Percentiles rank a stretch among this genome's conserved stretches.
Conservation (phyloP, 1,139 yeast species). For the Lodderomyces pseudojiufengensis region DNA sequence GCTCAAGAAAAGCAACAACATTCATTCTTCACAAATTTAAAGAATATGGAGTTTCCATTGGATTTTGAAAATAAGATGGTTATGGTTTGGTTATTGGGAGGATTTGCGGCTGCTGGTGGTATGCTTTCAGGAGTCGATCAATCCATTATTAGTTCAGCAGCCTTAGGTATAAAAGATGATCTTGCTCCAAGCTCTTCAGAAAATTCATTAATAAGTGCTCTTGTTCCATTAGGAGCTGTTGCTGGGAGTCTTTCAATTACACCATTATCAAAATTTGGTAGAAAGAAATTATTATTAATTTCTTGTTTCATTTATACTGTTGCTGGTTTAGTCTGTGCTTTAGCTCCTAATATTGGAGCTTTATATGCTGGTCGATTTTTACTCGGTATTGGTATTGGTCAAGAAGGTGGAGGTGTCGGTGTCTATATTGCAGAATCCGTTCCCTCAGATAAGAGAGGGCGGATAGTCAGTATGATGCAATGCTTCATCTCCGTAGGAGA, state of each 20-base stretch:
- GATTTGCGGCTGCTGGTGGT: conserved; percentile 57
- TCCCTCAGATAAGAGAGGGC: conserved; percentile 56
- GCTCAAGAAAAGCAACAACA: conserved; percentile 16
- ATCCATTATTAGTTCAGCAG: conserved; percentile 57
- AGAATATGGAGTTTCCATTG: conserved; percentile 22
- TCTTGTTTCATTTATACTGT: conserved; percentile 56
- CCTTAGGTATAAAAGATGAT: conserved; percentile 43
- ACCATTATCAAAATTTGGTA: conserved; percentile 48
- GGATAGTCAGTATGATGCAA: conserved; percentile 54
- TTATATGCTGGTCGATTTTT: conserved; percentile 56
- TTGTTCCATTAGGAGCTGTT: conserved; percentile 62
- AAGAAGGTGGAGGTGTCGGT: conserved; percentile 60
- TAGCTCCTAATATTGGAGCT: conserved; percentile 17
- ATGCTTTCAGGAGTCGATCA: conserved; percentile 56
- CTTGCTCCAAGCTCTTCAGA: conserved; percentile 32
- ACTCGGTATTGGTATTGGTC: conserved; percentile 56
- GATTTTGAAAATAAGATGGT: conserved; percentile 39
- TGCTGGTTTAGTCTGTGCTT: conserved; percentile 55
- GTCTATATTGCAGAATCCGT: conserved; percentile 58
- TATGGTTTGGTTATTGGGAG: conserved; percentile 47
- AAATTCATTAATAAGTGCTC: conserved; percentile 45
- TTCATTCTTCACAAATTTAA: conserved; percentile 21
- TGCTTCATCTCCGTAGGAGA: conserved; percentile 58
- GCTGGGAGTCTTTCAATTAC: conserved; percentile 48
- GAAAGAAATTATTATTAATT: conserved; percentile 48